Evolutionary conservation across 768 basidiomycete genomes (phyloP), one percentile per base, ranked within the genome.

Genomic region (Suillus hirtellus): DNA sequence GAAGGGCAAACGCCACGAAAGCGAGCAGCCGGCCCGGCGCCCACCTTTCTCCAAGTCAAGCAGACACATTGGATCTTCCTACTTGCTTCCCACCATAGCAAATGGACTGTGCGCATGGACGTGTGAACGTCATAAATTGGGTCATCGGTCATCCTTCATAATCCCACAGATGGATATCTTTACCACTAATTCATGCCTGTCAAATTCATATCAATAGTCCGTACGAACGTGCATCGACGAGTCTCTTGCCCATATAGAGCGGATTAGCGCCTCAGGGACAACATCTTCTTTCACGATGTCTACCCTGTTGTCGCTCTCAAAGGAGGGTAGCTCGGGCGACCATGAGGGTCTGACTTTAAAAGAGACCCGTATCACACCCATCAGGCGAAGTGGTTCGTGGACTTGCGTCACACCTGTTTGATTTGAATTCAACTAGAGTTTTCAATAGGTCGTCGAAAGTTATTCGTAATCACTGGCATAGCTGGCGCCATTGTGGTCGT

Each of bases 381-480:
- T 7, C 44, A 59, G 11, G 19, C 63, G 27, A 53, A 35, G 61
- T 63, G 62, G 59, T 53, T 50, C n/a, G 55, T 56, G 11, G 15
- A 17, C n/a, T 15, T 19, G 21, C 12, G 15, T 38, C 42, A n/a
- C 34, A n/a, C 19, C 40, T 63, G 9, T 31, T 60, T 56, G 43
- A 55, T 40, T 24, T 46, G 19, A 43, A 38, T 38, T 11, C 47
- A 47, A 47, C n/a, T 53, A 27, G 38, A 19, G 12, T 21, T 35
- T 3, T 15, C 27, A 15, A 21, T 60, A 75, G 74, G 65, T 50
- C 65, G 64, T 37, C 69, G 71, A 31, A 73, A 60, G 38, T 35
- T 67, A 21, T 68, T 62, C 52, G 35, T 70, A 21, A 42, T 74
- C 7, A 31, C 24, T 17, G 62, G 60, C 4, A 69, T 67, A 2